These are phyloP conservation scores for Cystofilobasidium bisporidii DNA, from an alignment of 768 basidiomycete genomes.

Conservation along the genomic window DNA sequence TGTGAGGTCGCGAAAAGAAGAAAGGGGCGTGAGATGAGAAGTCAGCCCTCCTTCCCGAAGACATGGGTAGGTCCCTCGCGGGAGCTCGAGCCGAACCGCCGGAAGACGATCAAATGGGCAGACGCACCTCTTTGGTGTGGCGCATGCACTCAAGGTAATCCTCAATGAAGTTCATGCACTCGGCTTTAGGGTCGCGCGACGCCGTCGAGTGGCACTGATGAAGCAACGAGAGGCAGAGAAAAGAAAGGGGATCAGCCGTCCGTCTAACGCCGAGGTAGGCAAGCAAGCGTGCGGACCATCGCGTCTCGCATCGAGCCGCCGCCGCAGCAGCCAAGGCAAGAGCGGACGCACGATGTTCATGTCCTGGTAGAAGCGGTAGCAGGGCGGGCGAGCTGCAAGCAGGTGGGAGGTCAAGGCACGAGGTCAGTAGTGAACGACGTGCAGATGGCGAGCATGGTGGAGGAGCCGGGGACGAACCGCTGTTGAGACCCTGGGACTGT, in stretches of 20 bases:
- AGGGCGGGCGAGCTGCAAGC: neutral
- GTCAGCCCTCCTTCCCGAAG: too few relatives aligned
- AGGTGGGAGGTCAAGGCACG: neutral
- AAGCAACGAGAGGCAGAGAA: neutral
- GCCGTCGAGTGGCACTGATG: neutral
- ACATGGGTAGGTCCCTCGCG: too few relatives aligned
- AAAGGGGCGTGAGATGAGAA: neutral
- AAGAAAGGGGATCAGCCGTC: neutral
- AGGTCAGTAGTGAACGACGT: neutral
- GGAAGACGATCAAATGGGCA: too few relatives aligned
- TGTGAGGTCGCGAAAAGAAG: neutral
- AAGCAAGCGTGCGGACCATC: too few relatives aligned
- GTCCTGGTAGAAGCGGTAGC: neutral
- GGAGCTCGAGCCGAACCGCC: too few relatives aligned
- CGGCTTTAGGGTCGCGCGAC: neutral
- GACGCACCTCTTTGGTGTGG: neutral
- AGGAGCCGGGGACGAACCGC: too few relatives aligned
- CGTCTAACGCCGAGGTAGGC: too few relatives aligned
- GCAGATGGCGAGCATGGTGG: neutral
- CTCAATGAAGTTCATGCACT: slow-evolving; percentile 2
- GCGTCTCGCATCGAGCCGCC: too few relatives aligned
- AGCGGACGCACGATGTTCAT: slow-evolving; percentile 1
- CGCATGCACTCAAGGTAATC: neutral
- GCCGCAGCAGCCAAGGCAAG: neutral
- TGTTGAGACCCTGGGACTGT: too few relatives aligned